These are phyloP conservation scores for Trichoderma sp. DNA, from an alignment of 2,329 filamentous ascomycete species.

Conservation along the genomic window DNA sequence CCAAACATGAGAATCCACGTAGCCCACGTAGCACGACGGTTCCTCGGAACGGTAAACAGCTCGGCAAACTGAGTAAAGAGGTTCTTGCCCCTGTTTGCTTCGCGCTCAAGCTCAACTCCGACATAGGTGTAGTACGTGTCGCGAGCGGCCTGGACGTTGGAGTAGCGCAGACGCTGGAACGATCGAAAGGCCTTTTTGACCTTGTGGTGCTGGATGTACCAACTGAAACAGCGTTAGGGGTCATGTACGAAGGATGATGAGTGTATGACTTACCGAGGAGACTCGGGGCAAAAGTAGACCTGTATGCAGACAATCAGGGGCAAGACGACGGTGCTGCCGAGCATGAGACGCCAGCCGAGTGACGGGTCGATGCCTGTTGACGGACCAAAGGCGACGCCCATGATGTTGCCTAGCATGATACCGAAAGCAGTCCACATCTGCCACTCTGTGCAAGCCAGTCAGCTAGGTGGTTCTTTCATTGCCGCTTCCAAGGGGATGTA, in stretches of 20 bases:
- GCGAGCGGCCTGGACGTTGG: constrained; percentile 58
- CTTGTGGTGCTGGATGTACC: constrained; percentile 51
- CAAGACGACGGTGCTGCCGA: constrained; percentile 60
- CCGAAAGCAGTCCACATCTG: constrained; percentile 36
- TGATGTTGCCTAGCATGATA: constrained; percentile 54
- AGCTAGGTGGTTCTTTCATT: neutral
- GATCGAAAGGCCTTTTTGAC: constrained; percentile 56
- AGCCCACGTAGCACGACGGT: constrained; percentile 62
- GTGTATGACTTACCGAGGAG: constrained; percentile 44
- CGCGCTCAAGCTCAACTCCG: constrained; percentile 36
- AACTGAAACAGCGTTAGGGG: constrained; percentile 50
- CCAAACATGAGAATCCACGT: constrained; percentile 64
- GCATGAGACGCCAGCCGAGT: constrained; percentile 63
- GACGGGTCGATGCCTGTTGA: constrained; percentile 43
- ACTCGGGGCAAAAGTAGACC: constrained; percentile 67
- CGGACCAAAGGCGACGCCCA: constrained; percentile 51
- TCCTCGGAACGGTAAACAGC: constrained; percentile 56
- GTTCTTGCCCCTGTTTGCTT: constrained; percentile 46
- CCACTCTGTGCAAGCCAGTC: neutral
- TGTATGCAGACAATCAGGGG: constrained; percentile 55
- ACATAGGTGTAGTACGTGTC: constrained; percentile 58
- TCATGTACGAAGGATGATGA: too few relatives aligned
- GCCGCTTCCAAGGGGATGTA: neutral
- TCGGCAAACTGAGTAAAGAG: constrained; percentile 51
- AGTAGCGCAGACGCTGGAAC: constrained; percentile 56